Conservation (phyloP, 2,329 filamentous ascomycete species). For the Diaporthe sp. region DNA sequence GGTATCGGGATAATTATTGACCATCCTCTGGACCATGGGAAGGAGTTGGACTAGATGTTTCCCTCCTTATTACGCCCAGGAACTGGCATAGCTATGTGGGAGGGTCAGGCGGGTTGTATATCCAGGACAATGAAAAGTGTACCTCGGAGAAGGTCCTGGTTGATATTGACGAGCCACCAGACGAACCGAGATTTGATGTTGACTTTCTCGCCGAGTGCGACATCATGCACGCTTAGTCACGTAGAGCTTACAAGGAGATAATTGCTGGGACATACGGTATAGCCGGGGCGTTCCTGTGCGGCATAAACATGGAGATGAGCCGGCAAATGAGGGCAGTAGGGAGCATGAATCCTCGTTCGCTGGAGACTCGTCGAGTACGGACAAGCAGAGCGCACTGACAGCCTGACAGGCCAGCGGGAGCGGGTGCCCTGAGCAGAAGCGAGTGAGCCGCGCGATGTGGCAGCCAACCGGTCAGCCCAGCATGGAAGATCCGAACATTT, state of each 20-base stretch:
- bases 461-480: not conserved
- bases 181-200: slow-evolving; percentile 32
- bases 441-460: slow-evolving; percentile 15
- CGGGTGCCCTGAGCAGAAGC: not conserved
- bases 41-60: not conserved
- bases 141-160: slow-evolving; percentile 31
- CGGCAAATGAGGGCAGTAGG: slow-evolving; percentile 19
- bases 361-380: not conserved
- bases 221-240: slow-evolving; percentile 25
- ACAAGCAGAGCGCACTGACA: slow-evolving; percentile 12
- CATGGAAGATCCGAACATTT: slow-evolving; percentile 3
- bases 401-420: not conserved
- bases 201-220: not conserved
- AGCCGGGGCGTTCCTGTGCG: slow-evolving; percentile 19
- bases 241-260: slow-evolving; percentile 19
- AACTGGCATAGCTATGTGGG: not conserved
- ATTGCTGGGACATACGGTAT: slow-evolving; percentile 31
- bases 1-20: not conserved
- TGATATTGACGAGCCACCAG: slow-evolving; percentile 6
- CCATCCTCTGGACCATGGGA: not conserved
- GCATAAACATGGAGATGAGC: slow-evolving; percentile 35
- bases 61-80: not conserved
- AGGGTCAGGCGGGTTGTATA: not conserved
- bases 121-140: slow-evolving; percentile 20
- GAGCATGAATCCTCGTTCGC: not conserved